phyloP scores from a whole-genome alignment of 192 early-diverging fungal species.

The Entrophospora sp. region DNA sequence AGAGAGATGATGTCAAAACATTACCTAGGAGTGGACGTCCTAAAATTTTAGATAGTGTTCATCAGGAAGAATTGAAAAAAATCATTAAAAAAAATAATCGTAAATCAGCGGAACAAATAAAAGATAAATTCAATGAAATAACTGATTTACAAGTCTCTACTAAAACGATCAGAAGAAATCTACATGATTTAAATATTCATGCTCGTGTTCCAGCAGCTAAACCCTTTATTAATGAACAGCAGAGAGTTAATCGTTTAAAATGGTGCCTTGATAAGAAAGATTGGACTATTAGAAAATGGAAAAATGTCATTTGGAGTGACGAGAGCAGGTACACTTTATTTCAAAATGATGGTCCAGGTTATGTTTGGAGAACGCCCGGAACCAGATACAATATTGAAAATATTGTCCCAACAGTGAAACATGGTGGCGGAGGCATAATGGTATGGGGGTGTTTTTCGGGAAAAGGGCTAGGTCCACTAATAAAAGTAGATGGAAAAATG shows the following conservation, averaged over 20 bases:
- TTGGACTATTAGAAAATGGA: not conserved
- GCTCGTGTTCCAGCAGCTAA: not conserved
- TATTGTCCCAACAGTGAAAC: not conserved
- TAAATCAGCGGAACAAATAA: too few species aligned
- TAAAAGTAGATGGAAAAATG: not conserved
- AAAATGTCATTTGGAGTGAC: not conserved
- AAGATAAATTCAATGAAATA: not conserved
- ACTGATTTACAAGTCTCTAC: too few species aligned
- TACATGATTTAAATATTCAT: not conserved
- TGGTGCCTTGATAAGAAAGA: not conserved
- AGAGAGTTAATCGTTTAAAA: not conserved
- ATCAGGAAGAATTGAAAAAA: not conserved
- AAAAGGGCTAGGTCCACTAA: not conserved
- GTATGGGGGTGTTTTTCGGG: not conserved
- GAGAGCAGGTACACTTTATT: not conserved
- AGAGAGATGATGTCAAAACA: not conserved
- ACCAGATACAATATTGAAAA: not conserved
- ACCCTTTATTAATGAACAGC: not conserved
- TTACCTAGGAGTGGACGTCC: not conserved
- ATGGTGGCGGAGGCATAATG: not conserved
- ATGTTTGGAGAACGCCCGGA: not conserved
- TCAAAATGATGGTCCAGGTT: not conserved
- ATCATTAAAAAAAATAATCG: not conserved
- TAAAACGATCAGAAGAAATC: too few species aligned
- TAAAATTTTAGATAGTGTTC: not conserved